Evolutionary conservation across 257 asterid species (phyloP), one percentile per base, ranked within the genome.

Genomic region (Plantago elongata): DNA sequence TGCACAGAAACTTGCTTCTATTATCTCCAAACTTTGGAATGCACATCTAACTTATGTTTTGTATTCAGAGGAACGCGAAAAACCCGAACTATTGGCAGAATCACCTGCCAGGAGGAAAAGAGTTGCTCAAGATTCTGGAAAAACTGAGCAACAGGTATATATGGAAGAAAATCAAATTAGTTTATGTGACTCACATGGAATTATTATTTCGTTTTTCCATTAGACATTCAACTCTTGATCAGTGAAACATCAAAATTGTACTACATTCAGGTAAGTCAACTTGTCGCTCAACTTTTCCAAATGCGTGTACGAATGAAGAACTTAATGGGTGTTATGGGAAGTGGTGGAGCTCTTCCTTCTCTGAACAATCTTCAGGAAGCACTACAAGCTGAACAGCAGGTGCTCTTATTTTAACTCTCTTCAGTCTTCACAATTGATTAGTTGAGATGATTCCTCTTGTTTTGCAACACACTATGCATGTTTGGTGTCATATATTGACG

Each of bases 281-380:
- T 92, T 40, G 88, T 92, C 61, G 97, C 99, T 66, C 99, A 92
- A 72, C 84, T 92, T 60, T 92, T 92, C 78, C 96, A 92, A 83
- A 92, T 92, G 99, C 95, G 99, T 3, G 95, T 76, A 7, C 84
- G 90, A 1, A 92, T 92, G 99, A 92, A 89, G 91, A 92, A 92
- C 74, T 81, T 92, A 81, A 83, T 92, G 96, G 96, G 96, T 14
- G 80, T 89, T 45, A 89, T 92, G 97, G 89, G 86, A 78, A 90
- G 90, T 51, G 97, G 96, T 56, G 97, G 97, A 73, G 86, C 99
- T 8, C 72, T 92, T 68, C 99, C 99, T 64, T 60, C 95, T 45
- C 61, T 92, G 77, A 80, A 81, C 81, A 89, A 86, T 76, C 84
- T 92, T 9, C 79, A 92, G 86, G 97, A 92, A 75, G 89, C 97